Conservation (phyloP, 2,329 filamentous ascomycete species). For the Fusarium begoniae region DNA sequence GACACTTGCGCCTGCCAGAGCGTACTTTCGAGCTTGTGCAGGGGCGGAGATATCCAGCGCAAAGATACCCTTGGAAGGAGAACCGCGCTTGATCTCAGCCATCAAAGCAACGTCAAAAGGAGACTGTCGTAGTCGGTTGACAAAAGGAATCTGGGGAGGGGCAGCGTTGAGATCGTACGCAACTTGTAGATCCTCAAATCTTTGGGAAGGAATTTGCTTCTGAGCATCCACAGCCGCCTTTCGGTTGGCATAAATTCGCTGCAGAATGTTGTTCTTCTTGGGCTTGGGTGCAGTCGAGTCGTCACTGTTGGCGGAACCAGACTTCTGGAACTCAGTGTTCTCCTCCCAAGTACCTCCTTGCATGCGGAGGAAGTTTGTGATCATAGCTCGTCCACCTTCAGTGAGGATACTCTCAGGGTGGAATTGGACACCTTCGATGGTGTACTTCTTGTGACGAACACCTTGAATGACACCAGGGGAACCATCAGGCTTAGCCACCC, state of each 20-base stretch:
- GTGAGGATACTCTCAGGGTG: constrained; percentile 98
- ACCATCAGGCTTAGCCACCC: constrained; percentile 80
- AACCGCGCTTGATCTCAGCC: constrained; percentile 97
- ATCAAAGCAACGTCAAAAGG: constrained; percentile 91
- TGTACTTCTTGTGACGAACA: constrained; percentile 88
- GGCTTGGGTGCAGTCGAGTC: constrained; percentile 42
- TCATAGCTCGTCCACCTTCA: constrained; percentile 85
- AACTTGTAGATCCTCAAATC: constrained; percentile 84
- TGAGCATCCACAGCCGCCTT: constrained; percentile 80
- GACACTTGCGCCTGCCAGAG: constrained; percentile 91
- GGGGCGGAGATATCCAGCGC: constrained; percentile 88
- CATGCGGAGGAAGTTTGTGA: constrained; percentile 90
- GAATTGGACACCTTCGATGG: constrained; percentile 97
- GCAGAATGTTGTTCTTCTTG: constrained; percentile 85
- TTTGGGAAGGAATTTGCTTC: constrained; percentile 84
- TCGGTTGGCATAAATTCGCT: constrained; percentile 88
- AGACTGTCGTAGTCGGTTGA: constrained; percentile 80
- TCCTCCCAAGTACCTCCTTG: constrained; percentile 92
- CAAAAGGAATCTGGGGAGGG: constrained; percentile 83
- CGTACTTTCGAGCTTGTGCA: constrained; percentile 89
- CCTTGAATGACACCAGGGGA: constrained; percentile 94
- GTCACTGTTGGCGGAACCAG: constrained; percentile 43
- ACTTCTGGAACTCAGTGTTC: constrained; percentile 68
- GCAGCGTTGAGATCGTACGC: constrained; percentile 86
- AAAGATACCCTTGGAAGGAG: constrained; percentile 95